Evolutionary conservation across 768 basidiomycete species (phyloP).

Genomic region (Candolleomyces aberdarensis): DNA sequence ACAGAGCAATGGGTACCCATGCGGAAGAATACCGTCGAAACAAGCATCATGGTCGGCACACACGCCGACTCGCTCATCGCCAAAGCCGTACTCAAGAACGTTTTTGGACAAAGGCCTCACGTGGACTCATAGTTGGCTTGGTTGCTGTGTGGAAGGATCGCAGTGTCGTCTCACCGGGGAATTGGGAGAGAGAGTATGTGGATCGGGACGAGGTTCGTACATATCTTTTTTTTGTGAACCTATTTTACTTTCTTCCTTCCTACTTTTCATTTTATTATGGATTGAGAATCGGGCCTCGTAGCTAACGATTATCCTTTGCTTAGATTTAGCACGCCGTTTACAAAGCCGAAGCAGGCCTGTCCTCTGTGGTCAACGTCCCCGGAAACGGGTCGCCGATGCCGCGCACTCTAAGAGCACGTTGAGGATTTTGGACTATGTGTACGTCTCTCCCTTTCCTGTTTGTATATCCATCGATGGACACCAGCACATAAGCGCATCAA

Average conservation of each 20-base stretch:
- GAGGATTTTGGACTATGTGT: constrained; percentile 80
- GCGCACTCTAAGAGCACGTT: constrained; percentile 78
- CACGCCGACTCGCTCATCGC: constrained; percentile 79
- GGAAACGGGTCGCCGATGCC: constrained; percentile 68
- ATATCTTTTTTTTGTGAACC: too few relatives aligned
- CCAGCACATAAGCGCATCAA: too few relatives aligned
- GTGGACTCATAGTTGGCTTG: constrained; percentile 47
- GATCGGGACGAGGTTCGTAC: constrained; percentile 78
- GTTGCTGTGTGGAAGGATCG: constrained; percentile 75
- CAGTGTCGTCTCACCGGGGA: constrained; percentile 54
- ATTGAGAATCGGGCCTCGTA: too few relatives aligned
- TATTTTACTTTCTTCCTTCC: constrained; percentile 5
- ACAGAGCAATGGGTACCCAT: constrained; percentile 85
- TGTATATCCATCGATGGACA: not conserved
- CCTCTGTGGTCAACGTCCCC: constrained; percentile 51
- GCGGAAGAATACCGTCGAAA: constrained; percentile 90
- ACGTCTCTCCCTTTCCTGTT: constrained; percentile 16
- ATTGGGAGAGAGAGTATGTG: constrained; percentile 51
- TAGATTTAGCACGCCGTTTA: too few relatives aligned
- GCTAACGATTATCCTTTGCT: too few relatives aligned
- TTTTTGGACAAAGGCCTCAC: constrained; percentile 52
- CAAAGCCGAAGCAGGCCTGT: constrained; percentile 78
- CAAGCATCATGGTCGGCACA: constrained; percentile 83
- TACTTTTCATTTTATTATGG: constrained; percentile 56
- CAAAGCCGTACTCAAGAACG: constrained; percentile 65